These are phyloP conservation scores for Colletotrichum cordylinicola DNA, from an alignment of 2,329 filamentous ascomycete species.

Conservation along the genomic window DNA sequence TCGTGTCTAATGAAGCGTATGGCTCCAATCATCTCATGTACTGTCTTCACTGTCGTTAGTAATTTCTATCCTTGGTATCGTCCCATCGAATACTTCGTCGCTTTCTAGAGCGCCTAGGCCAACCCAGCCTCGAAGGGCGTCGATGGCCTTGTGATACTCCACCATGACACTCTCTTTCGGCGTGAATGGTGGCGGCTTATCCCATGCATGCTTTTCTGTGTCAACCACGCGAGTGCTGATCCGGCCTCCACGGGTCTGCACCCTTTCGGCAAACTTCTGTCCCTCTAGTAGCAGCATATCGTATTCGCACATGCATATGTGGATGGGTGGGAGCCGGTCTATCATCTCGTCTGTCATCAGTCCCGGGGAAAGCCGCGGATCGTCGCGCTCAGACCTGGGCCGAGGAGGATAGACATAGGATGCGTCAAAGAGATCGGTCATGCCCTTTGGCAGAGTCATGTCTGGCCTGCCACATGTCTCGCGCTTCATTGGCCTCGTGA, in stretches of 20 bases:
- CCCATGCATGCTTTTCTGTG: conserved; percentile 54
- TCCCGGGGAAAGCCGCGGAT: conserved; percentile 64
- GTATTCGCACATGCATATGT: conserved; percentile 68
- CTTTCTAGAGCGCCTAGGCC: neutral
- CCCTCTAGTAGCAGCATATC: conserved; percentile 70
- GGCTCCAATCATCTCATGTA: neutral
- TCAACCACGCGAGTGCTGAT: conserved; percentile 48
- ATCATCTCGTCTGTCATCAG: conserved; percentile 60
- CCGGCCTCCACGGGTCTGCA: conserved; percentile 38
- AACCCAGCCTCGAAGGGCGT: conserved; percentile 45
- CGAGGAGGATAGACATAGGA: conserved; percentile 63
- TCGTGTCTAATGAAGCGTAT: neutral
- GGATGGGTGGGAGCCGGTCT: conserved; percentile 56
- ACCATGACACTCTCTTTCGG: conserved; percentile 48
- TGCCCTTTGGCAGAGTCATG: conserved; percentile 59
- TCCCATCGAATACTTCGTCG: neutral
- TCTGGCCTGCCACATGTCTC: conserved; percentile 60
- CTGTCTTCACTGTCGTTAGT: neutral
- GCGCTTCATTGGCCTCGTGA: conserved; percentile 60
- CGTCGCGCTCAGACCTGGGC: conserved; percentile 47
- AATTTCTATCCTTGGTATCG: neutral
- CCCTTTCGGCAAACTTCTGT: conserved; percentile 63
- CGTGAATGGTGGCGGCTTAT: conserved; percentile 49
- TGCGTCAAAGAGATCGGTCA: conserved; percentile 69
- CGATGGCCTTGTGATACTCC: conserved; percentile 52